Conservation (phyloP, 2,329 filamentous ascomycete species). For the Lachnellula arida region DNA sequence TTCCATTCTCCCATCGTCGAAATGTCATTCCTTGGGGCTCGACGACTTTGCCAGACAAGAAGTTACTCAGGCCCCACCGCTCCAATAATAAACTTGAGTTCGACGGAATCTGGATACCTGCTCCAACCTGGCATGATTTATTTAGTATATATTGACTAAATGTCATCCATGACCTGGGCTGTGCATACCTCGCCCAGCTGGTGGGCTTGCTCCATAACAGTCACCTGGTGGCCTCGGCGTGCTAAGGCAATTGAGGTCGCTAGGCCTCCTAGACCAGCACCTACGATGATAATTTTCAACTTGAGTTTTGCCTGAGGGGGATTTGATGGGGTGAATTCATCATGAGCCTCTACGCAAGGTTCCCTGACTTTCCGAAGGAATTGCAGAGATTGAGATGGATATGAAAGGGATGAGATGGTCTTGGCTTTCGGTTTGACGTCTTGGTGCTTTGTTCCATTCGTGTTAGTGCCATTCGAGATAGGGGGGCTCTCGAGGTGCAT, state of each 20-base stretch:
- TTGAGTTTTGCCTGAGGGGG: constrained; percentile 6
- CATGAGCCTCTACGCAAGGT: neutral
- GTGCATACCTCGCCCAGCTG: constrained; percentile 32
- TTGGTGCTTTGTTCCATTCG: no score
- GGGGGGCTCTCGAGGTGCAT: no score
- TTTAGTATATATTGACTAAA: neutral
- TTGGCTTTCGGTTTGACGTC: no score
- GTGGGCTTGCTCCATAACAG: constrained; percentile 5
- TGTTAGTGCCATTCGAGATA: no score
- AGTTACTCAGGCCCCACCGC: constrained; percentile 31
- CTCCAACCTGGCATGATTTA: constrained; percentile 30
- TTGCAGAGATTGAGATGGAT: constrained; percentile 10
- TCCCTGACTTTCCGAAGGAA: constrained; percentile 2
- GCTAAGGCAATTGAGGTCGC: constrained; percentile 6
- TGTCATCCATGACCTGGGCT: neutral
- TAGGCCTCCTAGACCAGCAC: constrained; percentile 17
- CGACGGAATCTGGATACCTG: constrained; percentile 38
- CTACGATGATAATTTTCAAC: constrained; percentile 32
- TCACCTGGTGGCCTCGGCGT: constrained; percentile 7
- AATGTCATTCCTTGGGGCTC: constrained; percentile 33
- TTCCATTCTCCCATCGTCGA: constrained; percentile 32
- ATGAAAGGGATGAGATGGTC: neutral
- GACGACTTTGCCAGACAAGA: constrained; percentile 27
- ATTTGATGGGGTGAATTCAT: neutral
- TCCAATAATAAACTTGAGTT: constrained; percentile 33